Evolutionary conservation across 2,329 filamentous ascomycete species (phyloP).

Genomic region (Dactylellina parvicollis): DNA sequence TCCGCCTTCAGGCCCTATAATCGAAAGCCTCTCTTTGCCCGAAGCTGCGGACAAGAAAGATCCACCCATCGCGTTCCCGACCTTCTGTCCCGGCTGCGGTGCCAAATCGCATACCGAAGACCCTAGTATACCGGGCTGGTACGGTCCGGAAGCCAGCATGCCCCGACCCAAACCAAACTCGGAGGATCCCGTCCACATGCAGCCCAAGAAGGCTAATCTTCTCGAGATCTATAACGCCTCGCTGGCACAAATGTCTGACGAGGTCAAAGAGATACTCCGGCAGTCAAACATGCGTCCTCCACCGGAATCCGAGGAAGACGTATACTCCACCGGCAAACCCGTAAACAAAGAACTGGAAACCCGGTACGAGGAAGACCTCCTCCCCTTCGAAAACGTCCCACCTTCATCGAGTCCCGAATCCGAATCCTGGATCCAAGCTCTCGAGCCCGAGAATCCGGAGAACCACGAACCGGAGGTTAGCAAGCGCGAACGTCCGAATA

Average conservation of each 20-base stretch:
- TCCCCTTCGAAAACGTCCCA: constrained; percentile 11
- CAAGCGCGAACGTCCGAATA: constrained; percentile 62
- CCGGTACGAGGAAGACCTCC: constrained; percentile 1
- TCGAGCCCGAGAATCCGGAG: background rate
- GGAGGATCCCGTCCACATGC: constrained; percentile 64
- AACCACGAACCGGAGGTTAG: constrained; percentile 11
- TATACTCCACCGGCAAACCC: background rate
- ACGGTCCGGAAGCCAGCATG: constrained; percentile 56
- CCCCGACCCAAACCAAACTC: constrained; percentile 55
- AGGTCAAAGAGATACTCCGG: constrained; percentile 39
- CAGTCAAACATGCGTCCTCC: constrained; percentile 33
- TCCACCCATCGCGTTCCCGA: constrained; percentile 63
- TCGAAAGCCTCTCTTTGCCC: constrained; percentile 21
- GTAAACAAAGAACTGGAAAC: background rate
- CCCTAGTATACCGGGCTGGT: constrained; percentile 68
- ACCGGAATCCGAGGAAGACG: constrained; percentile 6
- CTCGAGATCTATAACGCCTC: constrained; percentile 16
- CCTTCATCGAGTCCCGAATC: background rate
- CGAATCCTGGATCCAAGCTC: constrained; percentile 18
- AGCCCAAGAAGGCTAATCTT: constrained; percentile 55
- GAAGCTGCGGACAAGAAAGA: background rate
- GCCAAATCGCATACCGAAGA: constrained; percentile 70
- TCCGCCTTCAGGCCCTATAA: constrained; percentile 4
- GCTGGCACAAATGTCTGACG: constrained; percentile 24
- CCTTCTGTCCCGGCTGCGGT: constrained; percentile 73